Evolutionary conservation across 2,329 filamentous ascomycete species (phyloP).

Genomic region (Fusarium ambrosium): DNA sequence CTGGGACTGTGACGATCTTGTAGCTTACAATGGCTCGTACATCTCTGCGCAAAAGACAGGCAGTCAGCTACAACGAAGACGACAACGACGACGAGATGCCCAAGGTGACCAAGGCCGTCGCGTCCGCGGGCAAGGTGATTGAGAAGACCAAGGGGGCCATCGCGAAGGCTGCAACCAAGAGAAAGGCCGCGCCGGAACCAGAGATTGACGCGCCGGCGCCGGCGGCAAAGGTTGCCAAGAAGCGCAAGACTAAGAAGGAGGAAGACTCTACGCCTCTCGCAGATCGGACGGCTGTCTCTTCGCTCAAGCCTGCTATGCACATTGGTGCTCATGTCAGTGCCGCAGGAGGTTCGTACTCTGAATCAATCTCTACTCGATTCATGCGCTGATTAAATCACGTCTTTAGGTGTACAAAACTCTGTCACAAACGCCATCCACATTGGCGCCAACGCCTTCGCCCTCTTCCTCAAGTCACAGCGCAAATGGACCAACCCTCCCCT

Average conservation of each 20-base stretch:
- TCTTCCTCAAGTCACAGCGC: conserved; percentile 96
- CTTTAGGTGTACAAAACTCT: conserved; percentile 86
- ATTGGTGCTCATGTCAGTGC: conserved; percentile 94
- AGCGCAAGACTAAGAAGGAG: conserved; percentile 58
- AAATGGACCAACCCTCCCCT: conserved; percentile 93
- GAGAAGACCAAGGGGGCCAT: conserved; percentile 47
- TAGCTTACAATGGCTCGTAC: conserved; percentile 51
- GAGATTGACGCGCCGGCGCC: conserved; percentile 34
- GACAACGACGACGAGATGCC: conserved; percentile 37
- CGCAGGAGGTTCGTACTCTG: conserved; percentile 76
- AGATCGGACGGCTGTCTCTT: conserved; percentile 72
- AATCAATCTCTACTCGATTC: conserved; percentile 8
- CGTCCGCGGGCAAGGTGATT: conserved; percentile 41
- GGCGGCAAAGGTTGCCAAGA: conserved; percentile 55
- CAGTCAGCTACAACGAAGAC: conserved; percentile 51
- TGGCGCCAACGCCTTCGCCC: conserved; percentile 91
- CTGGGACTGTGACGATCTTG: background rate
- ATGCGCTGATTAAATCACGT: background rate
- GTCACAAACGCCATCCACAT: conserved; percentile 83
- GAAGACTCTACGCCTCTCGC: conserved; percentile 73
- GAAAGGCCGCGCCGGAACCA: conserved; percentile 49
- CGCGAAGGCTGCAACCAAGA: conserved; percentile 47
- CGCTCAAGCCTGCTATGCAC: conserved; percentile 79
- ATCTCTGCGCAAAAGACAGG: conserved; percentile 51
- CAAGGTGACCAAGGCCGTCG: conserved; percentile 28